phyloP scores from a whole-genome alignment of 371 early-diverging fungal species.

The Mucor plumbeus region DNA sequence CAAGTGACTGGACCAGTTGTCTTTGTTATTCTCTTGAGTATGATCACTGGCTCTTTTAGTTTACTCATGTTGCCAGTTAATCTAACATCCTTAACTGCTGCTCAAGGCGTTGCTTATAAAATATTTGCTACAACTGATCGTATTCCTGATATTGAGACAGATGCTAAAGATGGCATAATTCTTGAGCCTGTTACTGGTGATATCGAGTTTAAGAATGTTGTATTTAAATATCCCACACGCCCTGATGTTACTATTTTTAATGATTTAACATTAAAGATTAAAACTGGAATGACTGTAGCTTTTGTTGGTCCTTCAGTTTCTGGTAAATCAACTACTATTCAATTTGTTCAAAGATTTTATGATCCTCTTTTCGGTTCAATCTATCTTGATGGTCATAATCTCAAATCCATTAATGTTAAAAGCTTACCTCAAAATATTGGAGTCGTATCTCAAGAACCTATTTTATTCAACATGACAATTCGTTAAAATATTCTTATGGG shows the following conservation, averaged over 20 bases:
- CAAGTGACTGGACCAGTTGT: slow-evolving; percentile 57
- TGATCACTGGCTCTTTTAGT: slow-evolving; percentile 38
- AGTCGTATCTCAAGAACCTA: slow-evolving; percentile 74
- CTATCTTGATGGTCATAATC: slow-evolving; percentile 58
- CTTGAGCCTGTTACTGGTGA: slow-evolving; percentile 39
- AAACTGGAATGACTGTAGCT: slow-evolving; percentile 66
- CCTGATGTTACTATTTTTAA: slow-evolving; percentile 59
- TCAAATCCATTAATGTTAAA: slow-evolving; percentile 54
- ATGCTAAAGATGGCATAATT: slow-evolving; percentile 42
- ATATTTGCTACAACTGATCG: slow-evolving; percentile 83
- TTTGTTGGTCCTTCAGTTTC: slow-evolving; percentile 53
- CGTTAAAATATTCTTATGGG: slow-evolving; percentile 75
- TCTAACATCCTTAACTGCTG: slow-evolving; percentile 62
- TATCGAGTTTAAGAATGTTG: slow-evolving; percentile 68
- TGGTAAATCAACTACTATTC: slow-evolving; percentile 67
- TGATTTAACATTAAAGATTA: slow-evolving; percentile 60
- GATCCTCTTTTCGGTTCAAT: slow-evolving; percentile 61
- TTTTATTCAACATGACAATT: slow-evolving; percentile 76
- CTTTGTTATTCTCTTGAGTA: slow-evolving; percentile 70
- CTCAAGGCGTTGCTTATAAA: slow-evolving; percentile 67
- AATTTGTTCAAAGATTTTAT: slow-evolving; percentile 70
- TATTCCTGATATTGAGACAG: slow-evolving; percentile 63
- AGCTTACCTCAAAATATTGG: slow-evolving; percentile 70
- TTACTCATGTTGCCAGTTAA: slow-evolving; percentile 27
- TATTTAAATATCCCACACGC: slow-evolving; percentile 71